Evolutionary conservation across 2,329 filamentous ascomycete genomes (phyloP).

Genomic region (Fusarium humuli): DNA sequence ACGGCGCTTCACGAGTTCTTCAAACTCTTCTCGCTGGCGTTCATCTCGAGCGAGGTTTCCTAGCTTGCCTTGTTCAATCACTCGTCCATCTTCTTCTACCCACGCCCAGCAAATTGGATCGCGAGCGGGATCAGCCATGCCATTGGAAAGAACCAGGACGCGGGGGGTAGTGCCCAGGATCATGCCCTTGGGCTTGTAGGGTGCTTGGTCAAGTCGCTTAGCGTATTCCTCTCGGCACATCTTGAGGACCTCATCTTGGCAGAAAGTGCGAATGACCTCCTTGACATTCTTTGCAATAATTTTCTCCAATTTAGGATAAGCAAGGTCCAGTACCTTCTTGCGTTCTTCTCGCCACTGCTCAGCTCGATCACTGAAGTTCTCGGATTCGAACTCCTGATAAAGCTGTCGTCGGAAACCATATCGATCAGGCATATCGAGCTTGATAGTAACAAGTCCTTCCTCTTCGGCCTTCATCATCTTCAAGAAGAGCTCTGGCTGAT

Average conservation of each 20-base stretch:
- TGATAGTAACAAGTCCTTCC: conserved; percentile 90
- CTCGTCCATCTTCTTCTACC: conserved; percentile 90
- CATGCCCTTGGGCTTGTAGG: conserved; percentile 95
- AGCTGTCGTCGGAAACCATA: conserved; percentile 81
- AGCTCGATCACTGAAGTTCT: conserved; percentile 94
- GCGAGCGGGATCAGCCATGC: conserved; percentile 76
- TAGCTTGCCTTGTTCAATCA: conserved; percentile 90
- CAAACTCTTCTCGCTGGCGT: conserved; percentile 75
- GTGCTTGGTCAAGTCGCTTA: conserved; percentile 91
- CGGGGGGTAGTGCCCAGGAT: conserved; percentile 87
- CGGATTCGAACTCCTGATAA: conserved; percentile 87
- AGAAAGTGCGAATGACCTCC: conserved; percentile 91
- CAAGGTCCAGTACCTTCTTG: conserved; percentile 83
- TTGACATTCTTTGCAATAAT: conserved; percentile 93
- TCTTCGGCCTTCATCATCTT: conserved; percentile 98
- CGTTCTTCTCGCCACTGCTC: conserved; percentile 95
- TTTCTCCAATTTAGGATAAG: conserved; percentile 83
- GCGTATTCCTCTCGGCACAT: conserved; percentile 90
- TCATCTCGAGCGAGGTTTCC: conserved; percentile 79
- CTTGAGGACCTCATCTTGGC: conserved; percentile 91
- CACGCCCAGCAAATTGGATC: conserved; percentile 92
- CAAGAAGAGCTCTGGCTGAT: conserved; percentile 87
- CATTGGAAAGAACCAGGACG: conserved; percentile 88
- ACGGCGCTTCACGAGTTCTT: conserved; percentile 81
- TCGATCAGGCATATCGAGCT: conserved; percentile 80